Evolutionary conservation across 495 filamentous ascomycete species (phyloP).

Genomic region (Hypoxylon intermedium): DNA sequence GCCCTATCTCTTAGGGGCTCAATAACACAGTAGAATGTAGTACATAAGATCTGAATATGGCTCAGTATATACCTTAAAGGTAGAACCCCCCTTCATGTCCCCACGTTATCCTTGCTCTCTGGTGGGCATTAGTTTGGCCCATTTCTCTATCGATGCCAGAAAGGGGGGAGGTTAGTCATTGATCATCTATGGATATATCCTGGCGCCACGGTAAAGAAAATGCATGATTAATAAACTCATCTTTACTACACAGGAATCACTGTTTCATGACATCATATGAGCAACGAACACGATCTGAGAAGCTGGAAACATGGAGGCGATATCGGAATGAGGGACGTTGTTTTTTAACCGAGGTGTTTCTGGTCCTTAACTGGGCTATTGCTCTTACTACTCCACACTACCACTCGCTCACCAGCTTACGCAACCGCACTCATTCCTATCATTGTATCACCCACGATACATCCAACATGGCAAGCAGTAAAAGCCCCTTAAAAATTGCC

Average conservation of each 20-base stretch:
- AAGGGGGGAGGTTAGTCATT: too few relatives aligned
- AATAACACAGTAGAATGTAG: too few relatives aligned
- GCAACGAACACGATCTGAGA: background rate
- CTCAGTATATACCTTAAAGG: too few relatives aligned
- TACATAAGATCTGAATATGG: too few relatives aligned
- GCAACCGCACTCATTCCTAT: background rate
- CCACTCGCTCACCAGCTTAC: background rate
- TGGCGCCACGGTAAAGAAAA: background rate
- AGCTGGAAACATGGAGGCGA: background rate
- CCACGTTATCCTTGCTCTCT: too few relatives aligned
- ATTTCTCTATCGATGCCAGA: too few relatives aligned
- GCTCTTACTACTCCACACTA: background rate
- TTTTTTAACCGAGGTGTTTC: background rate
- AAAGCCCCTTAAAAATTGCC: constrained; percentile 36
- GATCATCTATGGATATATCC: too few relatives aligned
- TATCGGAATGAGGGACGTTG: background rate
- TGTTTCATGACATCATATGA: background rate
- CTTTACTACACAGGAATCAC: too few relatives aligned
- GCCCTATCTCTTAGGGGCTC: too few relatives aligned
- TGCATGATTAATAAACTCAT: background rate
- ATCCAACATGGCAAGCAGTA: constrained; percentile 22
- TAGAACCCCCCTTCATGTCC: too few relatives aligned
- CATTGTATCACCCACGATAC: background rate
- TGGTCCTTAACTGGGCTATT: background rate
- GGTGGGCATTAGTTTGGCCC: too few relatives aligned